Conservation (phyloP, 2,329 filamentous ascomycete species). For the Calonectria multiphialidica region DNA sequence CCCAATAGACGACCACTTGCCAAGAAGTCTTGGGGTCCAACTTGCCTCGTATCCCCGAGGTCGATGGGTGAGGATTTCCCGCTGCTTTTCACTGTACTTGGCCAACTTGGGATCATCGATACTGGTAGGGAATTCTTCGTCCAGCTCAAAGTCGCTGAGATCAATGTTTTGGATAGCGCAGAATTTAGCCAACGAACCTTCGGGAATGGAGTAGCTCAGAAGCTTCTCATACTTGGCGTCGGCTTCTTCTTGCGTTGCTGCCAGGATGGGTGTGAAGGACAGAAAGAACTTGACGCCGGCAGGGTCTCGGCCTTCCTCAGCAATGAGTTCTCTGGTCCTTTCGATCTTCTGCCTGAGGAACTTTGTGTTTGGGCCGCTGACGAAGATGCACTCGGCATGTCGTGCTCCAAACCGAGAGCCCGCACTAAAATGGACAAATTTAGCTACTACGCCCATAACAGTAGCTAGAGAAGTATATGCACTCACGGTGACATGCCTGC, state of each 20-base stretch:
- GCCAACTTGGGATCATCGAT: not conserved
- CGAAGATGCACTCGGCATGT: constrained; percentile 53
- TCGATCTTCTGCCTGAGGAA: constrained; percentile 55
- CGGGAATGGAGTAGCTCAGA: constrained; percentile 55
- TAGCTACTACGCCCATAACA: not conserved
- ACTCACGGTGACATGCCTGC: constrained; percentile 51
- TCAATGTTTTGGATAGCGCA: constrained; percentile 61
- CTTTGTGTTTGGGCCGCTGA: constrained; percentile 56
- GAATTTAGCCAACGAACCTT: constrained; percentile 55
- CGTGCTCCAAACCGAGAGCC: constrained; percentile 56
- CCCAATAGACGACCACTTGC: constrained; percentile 65
- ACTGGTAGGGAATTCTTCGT: constrained; percentile 54
- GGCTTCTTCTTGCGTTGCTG: constrained; percentile 57
- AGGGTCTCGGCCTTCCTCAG: constrained; percentile 52
- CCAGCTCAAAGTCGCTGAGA: constrained; percentile 54
- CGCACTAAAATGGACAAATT: constrained; percentile 47
- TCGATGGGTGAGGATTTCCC: constrained; percentile 38
- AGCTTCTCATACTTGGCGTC: constrained; percentile 55
- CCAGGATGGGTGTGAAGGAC: constrained; percentile 57
- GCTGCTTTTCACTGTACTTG: not conserved
- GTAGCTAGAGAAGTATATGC: not conserved
- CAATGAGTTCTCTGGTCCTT: constrained; percentile 53
- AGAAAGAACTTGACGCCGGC: constrained; percentile 56
- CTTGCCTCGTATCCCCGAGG: not conserved
- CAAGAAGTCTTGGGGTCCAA: constrained; percentile 68